Percentiles rank a stretch among this genome's conserved stretches.
These are phyloP conservation scores for Millerago galiae DNA, from an alignment of 805 yeast genomes.

Conservation along the genomic window DNA sequence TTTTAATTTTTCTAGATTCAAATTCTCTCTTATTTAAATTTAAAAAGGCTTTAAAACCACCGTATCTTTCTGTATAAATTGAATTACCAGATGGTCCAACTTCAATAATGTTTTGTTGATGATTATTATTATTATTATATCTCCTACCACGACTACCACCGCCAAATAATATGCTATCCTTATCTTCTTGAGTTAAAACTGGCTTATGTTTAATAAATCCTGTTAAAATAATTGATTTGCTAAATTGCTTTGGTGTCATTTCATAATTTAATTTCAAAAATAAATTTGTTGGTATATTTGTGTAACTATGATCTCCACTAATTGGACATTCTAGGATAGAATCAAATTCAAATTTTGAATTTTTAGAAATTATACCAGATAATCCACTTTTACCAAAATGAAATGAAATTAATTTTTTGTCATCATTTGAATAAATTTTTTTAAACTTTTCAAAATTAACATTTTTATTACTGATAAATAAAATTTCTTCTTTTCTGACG, in stretches of 20 bases:
- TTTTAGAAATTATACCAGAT: conserved; percentile 47
- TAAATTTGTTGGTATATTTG: conserved; percentile 34
- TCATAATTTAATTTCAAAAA: conserved; percentile 44
- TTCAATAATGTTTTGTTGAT: conserved; percentile 33
- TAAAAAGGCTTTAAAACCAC: conserved; percentile 44
- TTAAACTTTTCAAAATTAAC: conserved; percentile 33
- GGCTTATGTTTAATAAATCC: conserved; percentile 64
- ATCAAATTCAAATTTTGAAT: conserved; percentile 27
- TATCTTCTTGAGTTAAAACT: conserved; percentile 64
- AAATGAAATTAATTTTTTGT: conserved; percentile 29
- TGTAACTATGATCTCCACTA: conserved; percentile 25
- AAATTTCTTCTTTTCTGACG: conserved; percentile 59
- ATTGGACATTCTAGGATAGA: conserved; percentile 30
- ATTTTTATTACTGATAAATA: conserved; percentile 62
- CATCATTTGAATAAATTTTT: conserved; percentile 23
- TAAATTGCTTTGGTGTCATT: conserved; percentile 49
- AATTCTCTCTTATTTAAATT: conserved; percentile 13
- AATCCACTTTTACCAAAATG: conserved; percentile 47
- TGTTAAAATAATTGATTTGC: conserved; percentile 78
- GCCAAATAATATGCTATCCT: conserved; percentile 50
- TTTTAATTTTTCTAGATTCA: conserved; percentile 13
- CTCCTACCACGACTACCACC: conserved; percentile 29
- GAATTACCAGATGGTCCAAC: conserved; percentile 45
- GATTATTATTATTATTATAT: conserved; percentile 20
- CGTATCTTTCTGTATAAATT: conserved; percentile 40